Base-by-base conservation (phyloP, 495 filamentous ascomycete genomes). In the Aspergillus hancockii region DNA sequence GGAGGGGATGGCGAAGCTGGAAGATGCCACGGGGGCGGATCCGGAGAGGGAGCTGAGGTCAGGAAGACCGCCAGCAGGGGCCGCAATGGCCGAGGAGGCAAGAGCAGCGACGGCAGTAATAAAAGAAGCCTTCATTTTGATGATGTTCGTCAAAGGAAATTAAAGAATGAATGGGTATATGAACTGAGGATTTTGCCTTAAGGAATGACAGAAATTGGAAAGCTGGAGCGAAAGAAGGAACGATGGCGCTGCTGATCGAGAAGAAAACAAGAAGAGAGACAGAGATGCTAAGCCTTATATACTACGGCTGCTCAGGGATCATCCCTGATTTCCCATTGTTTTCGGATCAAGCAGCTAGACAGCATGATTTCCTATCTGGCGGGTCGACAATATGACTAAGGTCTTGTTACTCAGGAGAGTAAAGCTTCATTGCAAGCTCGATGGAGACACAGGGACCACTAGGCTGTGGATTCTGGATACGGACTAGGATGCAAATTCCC, bases 61-160 rank as follows among this genome's bases (percentile, higher is more conserved):
- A 51, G 66, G 61, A 60, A 71, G 58, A 38, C 59, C 22, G 58
- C 63, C 61, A 38, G 68, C 60, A 45, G 73, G 75, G 55, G 70
- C 71, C 49, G 73, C 75, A 28, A 71, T 32, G 62, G 66, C 68
- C 52, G 67, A 63, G 61, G 61, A 49, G 59, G 73, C 71, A 51
- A 73, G 52, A 53, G 70, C 64, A 54, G 71, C 71, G 52, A 77
- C n/a, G 55, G 64, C 62, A 54, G 73, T 60, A 54, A 68, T 58
- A 41, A 74, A 69, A 36, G 70, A 67, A 55, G 67, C 66, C 73
- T 76, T 76, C 73, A 76, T 74, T 59, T 32, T 76, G 68, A 63
- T 19, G 61, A 30, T 61, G 46, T 62, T 65, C 60, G 57, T 64
- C 49, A 60, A 55, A 54, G 58, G 43, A 64, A 63, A 63, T 55